phyloP scores from a whole-genome alignment of 140 eudicot genomes.

The Stevia rebaudiana region DNA sequence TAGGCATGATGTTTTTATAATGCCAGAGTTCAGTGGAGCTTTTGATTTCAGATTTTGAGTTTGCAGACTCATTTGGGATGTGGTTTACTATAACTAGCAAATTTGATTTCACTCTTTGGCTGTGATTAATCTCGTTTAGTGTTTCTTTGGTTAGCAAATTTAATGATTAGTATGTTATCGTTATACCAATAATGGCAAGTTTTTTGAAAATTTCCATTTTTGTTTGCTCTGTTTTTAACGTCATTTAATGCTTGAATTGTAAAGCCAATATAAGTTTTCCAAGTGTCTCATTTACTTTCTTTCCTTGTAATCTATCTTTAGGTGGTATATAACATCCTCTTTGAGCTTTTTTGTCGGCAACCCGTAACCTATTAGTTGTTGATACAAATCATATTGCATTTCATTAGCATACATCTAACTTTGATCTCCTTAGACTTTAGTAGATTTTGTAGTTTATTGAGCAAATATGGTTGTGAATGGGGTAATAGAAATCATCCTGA shows the following conservation, averaged over 20 bases:
- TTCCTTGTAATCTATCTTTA: background rate
- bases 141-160: background rate
- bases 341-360: background rate
- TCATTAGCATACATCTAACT: conserved; percentile 3
- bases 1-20: conserved; percentile 8
- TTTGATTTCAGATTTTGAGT: background rate
- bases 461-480: conserved; percentile 8
- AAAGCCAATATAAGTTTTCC: background rate
- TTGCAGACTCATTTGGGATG: conserved; percentile 10
- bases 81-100: background rate
- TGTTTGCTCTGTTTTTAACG: background rate
- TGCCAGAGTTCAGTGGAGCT: conserved; percentile 7
- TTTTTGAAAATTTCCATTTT: conserved; percentile 15
- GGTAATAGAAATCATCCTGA: conserved; percentile 2
- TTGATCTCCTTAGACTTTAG: background rate
- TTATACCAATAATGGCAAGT: conserved; percentile 5
- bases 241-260: conserved; percentile 23
- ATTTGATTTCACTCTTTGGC: background rate
- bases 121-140: background rate
- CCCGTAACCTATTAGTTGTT: conserved; percentile 6
- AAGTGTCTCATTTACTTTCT: background rate
- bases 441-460: conserved; percentile 10
- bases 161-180: conserved; percentile 7
- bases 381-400: background rate
- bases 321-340: conserved; percentile 9